Conservation (phyloP, 495 filamentous ascomycete species). For the Terfezia boudieri region DNA sequence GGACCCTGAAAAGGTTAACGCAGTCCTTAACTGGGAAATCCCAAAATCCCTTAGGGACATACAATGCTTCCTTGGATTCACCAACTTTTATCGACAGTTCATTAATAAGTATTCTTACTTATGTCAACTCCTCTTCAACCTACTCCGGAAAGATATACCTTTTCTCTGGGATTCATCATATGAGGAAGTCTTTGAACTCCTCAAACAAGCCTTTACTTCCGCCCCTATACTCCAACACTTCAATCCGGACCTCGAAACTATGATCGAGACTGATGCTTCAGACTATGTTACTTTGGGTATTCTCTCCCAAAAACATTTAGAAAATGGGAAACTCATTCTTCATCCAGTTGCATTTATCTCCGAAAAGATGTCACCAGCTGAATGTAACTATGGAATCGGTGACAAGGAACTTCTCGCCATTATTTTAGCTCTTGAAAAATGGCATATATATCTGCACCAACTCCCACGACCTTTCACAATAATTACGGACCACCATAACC, state of each 20-base stretch:
- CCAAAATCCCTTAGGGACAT: neutral
- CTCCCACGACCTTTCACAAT: slow-evolving; percentile 2
- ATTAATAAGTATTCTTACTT: neutral
- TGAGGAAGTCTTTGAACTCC: neutral
- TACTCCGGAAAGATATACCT: neutral
- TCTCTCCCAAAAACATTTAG: neutral
- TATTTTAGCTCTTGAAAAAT: slow-evolving; percentile 14
- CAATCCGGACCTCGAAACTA: neutral
- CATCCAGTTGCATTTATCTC: slow-evolving; percentile 3
- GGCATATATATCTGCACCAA: slow-evolving; percentile 14
- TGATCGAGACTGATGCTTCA: slow-evolving; percentile 3
- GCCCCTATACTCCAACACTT: slow-evolving; percentile 1
- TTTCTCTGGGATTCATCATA: neutral
- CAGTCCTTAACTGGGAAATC: neutral
- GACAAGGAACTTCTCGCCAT: slow-evolving; percentile 4
- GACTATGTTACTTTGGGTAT: neutral
- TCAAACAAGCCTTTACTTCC: neutral
- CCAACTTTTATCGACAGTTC: neutral
- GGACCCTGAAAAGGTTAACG: neutral
- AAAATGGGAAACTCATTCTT: neutral
- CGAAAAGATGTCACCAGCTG: slow-evolving; percentile 1
- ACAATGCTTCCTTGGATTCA: slow-evolving; percentile 1
- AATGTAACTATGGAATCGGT: slow-evolving; percentile 7
- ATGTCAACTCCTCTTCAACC: neutral
- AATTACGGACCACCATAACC: slow-evolving; percentile 12